Evolutionary conservation across 2,329 filamentous ascomycete genomes (phyloP).

Genomic region (Raffaelea albimanens): DNA sequence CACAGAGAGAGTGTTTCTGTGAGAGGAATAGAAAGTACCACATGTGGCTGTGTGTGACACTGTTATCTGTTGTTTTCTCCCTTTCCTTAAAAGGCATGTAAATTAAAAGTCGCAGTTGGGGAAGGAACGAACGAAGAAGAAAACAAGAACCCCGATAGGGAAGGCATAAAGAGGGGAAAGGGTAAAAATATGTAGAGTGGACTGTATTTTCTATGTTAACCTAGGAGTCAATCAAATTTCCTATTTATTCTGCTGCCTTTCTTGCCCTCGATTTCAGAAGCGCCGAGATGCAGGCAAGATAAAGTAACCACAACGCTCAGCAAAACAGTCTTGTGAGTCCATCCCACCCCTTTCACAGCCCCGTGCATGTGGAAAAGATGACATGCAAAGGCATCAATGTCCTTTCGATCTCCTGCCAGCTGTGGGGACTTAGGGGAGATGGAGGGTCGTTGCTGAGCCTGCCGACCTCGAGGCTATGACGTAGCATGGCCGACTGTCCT

Average conservation of each 20-base stretch:
- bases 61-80: neutral
- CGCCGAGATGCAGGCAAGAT: neutral
- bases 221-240: neutral
- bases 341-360: no score
- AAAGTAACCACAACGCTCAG: neutral
- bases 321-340: no score
- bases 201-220: constrained; percentile 1
- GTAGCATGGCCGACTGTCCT: no score
- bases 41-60: neutral
- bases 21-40: no score
- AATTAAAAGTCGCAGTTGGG: neutral
- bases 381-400: no score
- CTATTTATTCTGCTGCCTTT: no score
- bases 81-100: neutral
- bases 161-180: neutral
- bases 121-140: neutral
- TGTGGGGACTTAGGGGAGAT: no score
- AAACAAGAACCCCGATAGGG: neutral
- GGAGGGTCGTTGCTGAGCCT: no score
- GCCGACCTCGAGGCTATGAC: no score
- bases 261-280: no score
- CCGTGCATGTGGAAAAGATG: no score
- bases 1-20: neutral
- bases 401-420: no score
- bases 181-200: constrained; percentile 8